Evolutionary conservation across 169 alveolate species (phyloP).

Genomic region (Amoebophrya sp.): DNA sequence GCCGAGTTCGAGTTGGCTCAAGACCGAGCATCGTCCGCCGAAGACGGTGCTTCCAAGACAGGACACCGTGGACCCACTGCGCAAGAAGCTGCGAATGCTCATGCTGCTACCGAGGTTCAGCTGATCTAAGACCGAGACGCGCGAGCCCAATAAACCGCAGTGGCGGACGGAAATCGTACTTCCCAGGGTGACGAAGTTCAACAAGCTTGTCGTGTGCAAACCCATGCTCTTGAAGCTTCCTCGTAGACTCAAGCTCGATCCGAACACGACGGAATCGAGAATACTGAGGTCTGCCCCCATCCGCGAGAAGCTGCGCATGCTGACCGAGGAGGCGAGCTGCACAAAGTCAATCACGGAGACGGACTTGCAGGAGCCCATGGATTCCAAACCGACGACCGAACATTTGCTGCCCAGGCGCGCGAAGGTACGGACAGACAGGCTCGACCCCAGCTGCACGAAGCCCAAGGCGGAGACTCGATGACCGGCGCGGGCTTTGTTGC

Average conservation of each 20-base stretch:
- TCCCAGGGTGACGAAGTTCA: not conserved
- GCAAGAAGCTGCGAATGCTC: not conserved
- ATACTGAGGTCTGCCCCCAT: not conserved
- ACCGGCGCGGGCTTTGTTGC: not conserved
- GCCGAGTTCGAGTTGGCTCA: not conserved
- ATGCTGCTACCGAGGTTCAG: not conserved
- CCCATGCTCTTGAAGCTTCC: not conserved
- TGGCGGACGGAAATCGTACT: not conserved
- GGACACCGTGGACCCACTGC: not conserved
- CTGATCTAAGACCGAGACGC: not conserved
- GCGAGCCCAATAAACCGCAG: not conserved
- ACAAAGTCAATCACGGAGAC: conserved; percentile 21
- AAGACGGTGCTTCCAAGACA: not conserved
- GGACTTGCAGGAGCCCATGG: not conserved
- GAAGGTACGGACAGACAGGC: not conserved
- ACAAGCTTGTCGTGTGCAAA: not conserved
- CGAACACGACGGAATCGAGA: not conserved
- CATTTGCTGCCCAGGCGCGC: not conserved
- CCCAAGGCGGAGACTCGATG: not conserved
- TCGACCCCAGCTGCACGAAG: conserved; percentile 22
- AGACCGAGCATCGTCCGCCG: not conserved
- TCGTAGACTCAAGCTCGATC: not conserved
- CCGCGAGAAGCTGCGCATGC: conserved; percentile 18
- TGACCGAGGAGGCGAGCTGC: conserved; percentile 5
- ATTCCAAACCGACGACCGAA: not conserved